Evolutionary conservation across 1,284 basidiomycete genomes (phyloP).

Genomic region (Ganoderma meredithae): DNA sequence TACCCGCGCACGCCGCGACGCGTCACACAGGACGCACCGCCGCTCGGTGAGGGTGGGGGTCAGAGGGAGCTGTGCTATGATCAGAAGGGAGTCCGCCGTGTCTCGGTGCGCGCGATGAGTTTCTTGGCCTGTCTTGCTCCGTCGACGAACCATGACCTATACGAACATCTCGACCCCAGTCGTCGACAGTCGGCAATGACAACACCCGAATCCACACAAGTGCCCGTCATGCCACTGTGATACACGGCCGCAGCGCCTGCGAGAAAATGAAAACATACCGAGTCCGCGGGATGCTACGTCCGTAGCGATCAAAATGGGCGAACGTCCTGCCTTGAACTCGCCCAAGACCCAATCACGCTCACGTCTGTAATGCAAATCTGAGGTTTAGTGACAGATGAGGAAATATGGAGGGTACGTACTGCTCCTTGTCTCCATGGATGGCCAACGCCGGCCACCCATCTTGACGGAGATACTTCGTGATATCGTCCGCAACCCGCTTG

Average conservation of each 20-base stretch:
- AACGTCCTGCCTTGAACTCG: conserved; percentile 98
- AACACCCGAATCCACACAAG: conserved; percentile 28
- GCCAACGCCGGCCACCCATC: conserved; percentile 99
- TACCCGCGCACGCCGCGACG: conserved; percentile 22
- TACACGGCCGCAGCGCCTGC: conserved; percentile 45
- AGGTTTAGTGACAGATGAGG: conserved; percentile 27
- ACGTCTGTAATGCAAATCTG: conserved; percentile 61
- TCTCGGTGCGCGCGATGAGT: conserved; percentile 48
- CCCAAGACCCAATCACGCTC: conserved; percentile 99
- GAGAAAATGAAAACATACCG: conserved; percentile 78
- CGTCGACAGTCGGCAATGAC: conserved; percentile 29
- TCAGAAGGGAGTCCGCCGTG: conserved; percentile 51
- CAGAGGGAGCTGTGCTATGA: conserved; percentile 50
- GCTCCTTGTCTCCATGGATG: conserved; percentile 98
- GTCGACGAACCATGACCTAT: conserved; percentile 55
- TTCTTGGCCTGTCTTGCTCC: conserved; percentile 60
- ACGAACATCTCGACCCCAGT: conserved; percentile 41
- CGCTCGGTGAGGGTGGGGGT: conserved; percentile 43
- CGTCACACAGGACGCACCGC: conserved; percentile 37
- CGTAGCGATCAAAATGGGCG: conserved; percentile 97
- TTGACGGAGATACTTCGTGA: conserved; percentile 96
- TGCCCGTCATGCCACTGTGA: conserved; percentile 36
- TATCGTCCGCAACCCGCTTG: conserved; percentile 97
- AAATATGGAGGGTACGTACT: conserved; percentile 60
- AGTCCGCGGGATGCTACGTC: conserved; percentile 99